phyloP scores from a whole-genome alignment of 805 yeast species.

The Metschnikowia similis region DNA sequence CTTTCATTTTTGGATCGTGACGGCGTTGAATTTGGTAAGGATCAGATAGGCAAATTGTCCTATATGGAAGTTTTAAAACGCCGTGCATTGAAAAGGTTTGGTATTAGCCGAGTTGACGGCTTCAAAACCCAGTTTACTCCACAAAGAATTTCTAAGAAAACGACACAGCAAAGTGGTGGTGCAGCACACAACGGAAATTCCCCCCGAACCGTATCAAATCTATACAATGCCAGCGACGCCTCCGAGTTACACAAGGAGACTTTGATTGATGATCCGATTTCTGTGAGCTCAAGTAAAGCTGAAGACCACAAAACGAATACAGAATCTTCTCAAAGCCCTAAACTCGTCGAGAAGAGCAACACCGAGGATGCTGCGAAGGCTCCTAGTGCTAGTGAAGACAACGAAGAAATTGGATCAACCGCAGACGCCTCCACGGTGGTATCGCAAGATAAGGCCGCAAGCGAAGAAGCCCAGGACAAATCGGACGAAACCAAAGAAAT shows the following conservation, averaged over 20 bases:
- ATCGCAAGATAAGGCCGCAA: not conserved
- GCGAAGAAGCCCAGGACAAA: slow-evolving; percentile 2
- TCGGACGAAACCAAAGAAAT: slow-evolving; percentile 2
- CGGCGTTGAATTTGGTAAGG: slow-evolving; percentile 32
- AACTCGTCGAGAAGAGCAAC: not conserved
- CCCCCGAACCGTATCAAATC: slow-evolving; percentile 5
- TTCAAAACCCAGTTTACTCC: slow-evolving; percentile 39
- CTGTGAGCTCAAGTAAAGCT: not conserved
- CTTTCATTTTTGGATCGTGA: slow-evolving; percentile 35
- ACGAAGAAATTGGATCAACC: not conserved
- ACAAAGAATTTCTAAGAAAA: slow-evolving; percentile 18
- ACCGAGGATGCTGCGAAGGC: not conserved
- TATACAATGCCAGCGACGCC: slow-evolving; percentile 1
- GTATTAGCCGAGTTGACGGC: slow-evolving; percentile 30
- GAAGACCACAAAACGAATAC: slow-evolving; percentile 1
- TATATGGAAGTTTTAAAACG: slow-evolving; percentile 41
- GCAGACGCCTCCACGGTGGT: not conserved
- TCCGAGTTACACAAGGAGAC: slow-evolving; percentile 41
- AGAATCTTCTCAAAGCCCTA: slow-evolving; percentile 4
- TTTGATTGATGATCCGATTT: slow-evolving; percentile 28
- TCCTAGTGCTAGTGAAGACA: not conserved
- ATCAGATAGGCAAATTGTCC: slow-evolving; percentile 26
- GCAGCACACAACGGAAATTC: not conserved
- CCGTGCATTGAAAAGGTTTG: slow-evolving; percentile 38
- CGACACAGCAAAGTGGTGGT: not conserved